Base-by-base conservation (phyloP, 1,284 basidiomycete species). In the Trametes hirsuta region DNA sequence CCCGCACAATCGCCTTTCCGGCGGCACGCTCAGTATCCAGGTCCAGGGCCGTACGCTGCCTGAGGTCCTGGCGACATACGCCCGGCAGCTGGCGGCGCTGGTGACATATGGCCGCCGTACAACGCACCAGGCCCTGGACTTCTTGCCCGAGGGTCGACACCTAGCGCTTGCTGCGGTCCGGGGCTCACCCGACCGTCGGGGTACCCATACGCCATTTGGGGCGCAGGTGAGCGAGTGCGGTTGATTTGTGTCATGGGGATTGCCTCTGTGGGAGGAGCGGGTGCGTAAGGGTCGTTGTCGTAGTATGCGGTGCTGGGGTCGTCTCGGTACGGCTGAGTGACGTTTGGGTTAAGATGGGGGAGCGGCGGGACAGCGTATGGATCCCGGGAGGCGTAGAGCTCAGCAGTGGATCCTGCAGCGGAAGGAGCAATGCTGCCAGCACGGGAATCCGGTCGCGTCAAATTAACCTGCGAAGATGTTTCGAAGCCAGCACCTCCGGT, bases 321-420 rank as follows among this genome's bases (percentile, higher is more conserved):
- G 67, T 93, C 90, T 60, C 73, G 81, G 71, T 93, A 93, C 0
- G 89, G 87, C 67, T 72, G 71, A 0, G 87, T 84, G 64, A 70
- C 69, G 69, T 83, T 88, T 12, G 90, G 90, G 72, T 92, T 90
- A 46, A 90, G 74, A 64, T 91, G 89, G 9, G 90, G 90, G n/a
- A 92, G 78, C n/a, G 90, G 90, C 4, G 90, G 90, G 1, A 92
- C 86, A 12, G 90, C 89, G 72, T 93, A 93, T 3, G 91, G 90
- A 67, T 93, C 90, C 30, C 69, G 68, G 21, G 73, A 73, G 18
- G 69, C 61, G 50, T 69, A 72, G 42, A 80, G 74, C 48, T 79
- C 74, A 49, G 76, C 82, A 41, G 84, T 84, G 12, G 81, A 83
- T n/a, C 76, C 76, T 0, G 84, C 73, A 2, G 74, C 76, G 14